Evolutionary conservation across 2,329 filamentous ascomycete genomes (phyloP), one percentile per base, ranked within the genome.

Genomic region (Colletotrichum caudatum): DNA sequence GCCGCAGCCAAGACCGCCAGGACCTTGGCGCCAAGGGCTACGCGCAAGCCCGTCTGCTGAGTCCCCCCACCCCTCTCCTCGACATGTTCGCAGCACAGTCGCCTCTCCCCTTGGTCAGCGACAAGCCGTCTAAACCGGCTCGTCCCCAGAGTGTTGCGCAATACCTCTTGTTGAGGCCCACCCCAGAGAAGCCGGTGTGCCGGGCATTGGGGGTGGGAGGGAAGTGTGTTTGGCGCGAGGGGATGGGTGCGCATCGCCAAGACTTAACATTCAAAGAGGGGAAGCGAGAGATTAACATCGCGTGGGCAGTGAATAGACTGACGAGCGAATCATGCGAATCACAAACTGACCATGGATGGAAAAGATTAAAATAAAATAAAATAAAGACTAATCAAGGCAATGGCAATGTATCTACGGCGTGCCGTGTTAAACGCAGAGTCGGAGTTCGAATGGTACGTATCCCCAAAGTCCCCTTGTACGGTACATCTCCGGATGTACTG

Each of bases 1-100:
- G 69, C 69, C 69, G 69, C 69, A 71, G 69, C 69, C 69, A 71
- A 71, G 69, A 69, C 69, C n/a, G 59, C 69, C 69, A 69, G 59
- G 59, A 1, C 53, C 69, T 71, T 69, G 68, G 69, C 65, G 69
- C 65, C 69, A 60, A 71, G 69, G 65, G 58, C 65, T 69, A 71
- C 69, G 69, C 69, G 69, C 69, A 69, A 71, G 62, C 69, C 57
- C 59, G 65, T 60, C 69, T 69, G 69, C 46, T 54, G 58, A 50
- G 44, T 12, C 26, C 11, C 9, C 53, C 33, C 33, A 33, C 69
- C 68, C 35, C 58, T 64, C 64, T 71, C 60, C 59, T 63, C 44
- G n/a, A 57, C 63, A 48, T 39, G 56, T 56, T 23, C 37, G 50
- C 57, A 64, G 66, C 48, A 29, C 69, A n/a, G 65, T 54, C 44